Percentiles rank a stretch among this genome's conserved stretches.
These are phyloP conservation scores for Cytospora leucostoma DNA, from an alignment of 2,329 filamentous ascomycete species.

Conservation along the genomic window DNA sequence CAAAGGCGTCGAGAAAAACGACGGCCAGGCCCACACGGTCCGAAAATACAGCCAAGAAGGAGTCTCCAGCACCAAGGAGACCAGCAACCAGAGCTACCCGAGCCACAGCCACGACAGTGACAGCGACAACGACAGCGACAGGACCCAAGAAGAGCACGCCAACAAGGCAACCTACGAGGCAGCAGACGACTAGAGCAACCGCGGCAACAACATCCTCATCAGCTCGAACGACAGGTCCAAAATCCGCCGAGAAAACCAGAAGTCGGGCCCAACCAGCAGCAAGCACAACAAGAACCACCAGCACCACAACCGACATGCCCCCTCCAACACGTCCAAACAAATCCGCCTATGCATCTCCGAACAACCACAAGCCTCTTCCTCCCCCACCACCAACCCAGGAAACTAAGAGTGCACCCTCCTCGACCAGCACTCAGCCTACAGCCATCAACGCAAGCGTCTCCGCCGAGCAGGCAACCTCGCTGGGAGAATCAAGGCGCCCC, in stretches of 20 bases:
- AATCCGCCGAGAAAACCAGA: slow-evolving; percentile 11
- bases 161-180: slow-evolving; percentile 14
- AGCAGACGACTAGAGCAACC: slow-evolving; percentile 19
- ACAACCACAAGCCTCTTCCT: slow-evolving; percentile 7
- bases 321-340: slow-evolving; percentile 22
- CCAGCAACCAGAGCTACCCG: slow-evolving; percentile 2
- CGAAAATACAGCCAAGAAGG: slow-evolving; percentile 10
- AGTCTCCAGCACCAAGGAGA: slow-evolving; percentile 18
- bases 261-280: slow-evolving; percentile 5
- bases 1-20: slow-evolving; percentile 21
- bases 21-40: slow-evolving; percentile 12
- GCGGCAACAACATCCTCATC: slow-evolving; percentile 16
- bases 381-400: background rate
- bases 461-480: background rate
- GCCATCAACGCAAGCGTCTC: background rate
- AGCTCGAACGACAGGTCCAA: slow-evolving; percentile 14
- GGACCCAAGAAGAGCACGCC: slow-evolving; percentile 14
- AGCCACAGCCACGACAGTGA: background rate
- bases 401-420: slow-evolving; percentile 21
- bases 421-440: slow-evolving; percentile 30
- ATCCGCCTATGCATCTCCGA: slow-evolving; percentile 6
- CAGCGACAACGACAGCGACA: background rate
- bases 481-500: slow-evolving; percentile 14
- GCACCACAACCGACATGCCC: slow-evolving; percentile 22
- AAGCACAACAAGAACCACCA: background rate